Percentiles rank a stretch among this genome's conserved stretches.
Evolutionary conservation across 2,329 filamentous ascomycete genomes (phyloP).

Genomic region (Tolypocladium sp.): DNA sequence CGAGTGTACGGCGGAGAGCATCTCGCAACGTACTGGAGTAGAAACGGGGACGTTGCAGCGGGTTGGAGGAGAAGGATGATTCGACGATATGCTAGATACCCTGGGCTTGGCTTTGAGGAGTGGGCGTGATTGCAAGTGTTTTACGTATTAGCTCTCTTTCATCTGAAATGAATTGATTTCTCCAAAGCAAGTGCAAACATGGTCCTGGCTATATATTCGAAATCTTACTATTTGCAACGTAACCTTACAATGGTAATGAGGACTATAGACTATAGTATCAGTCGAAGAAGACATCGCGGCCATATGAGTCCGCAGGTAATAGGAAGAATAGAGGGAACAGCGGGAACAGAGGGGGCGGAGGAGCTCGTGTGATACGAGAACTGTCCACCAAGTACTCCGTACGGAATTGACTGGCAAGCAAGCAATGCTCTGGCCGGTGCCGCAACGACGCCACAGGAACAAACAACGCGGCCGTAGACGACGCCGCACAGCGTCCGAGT

Average conservation of each 20-base stretch:
- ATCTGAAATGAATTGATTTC: not conserved
- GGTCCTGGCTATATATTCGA: not conserved
- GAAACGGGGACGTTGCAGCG: not conserved
- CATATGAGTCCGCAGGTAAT: too few species aligned
- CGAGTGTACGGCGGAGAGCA: slow-evolving; percentile 19
- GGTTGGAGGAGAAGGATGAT: not conserved
- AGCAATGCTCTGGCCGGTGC: too few species aligned
- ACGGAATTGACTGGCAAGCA: too few species aligned
- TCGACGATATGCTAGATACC: not conserved
- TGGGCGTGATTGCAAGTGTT: not conserved
- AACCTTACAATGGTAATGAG: not conserved
- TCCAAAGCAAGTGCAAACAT: not conserved
- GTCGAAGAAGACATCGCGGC: too few species aligned
- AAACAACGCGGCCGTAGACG: not conserved
- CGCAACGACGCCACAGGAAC: too few species aligned
- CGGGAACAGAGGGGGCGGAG: too few species aligned
- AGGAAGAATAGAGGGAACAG: too few species aligned
- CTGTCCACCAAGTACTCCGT: too few species aligned
- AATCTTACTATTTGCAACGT: too few species aligned
- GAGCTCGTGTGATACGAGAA: too few species aligned
- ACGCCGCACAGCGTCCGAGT: not conserved
- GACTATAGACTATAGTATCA: too few species aligned
- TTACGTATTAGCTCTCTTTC: not conserved
- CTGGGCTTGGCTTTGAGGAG: not conserved
- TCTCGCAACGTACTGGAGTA: slow-evolving; percentile 13